Percentiles rank a stretch among this genome's conserved stretches.
Conservation (phyloP, 805 yeast genomes). For the Allodekkera sacchari region DNA sequence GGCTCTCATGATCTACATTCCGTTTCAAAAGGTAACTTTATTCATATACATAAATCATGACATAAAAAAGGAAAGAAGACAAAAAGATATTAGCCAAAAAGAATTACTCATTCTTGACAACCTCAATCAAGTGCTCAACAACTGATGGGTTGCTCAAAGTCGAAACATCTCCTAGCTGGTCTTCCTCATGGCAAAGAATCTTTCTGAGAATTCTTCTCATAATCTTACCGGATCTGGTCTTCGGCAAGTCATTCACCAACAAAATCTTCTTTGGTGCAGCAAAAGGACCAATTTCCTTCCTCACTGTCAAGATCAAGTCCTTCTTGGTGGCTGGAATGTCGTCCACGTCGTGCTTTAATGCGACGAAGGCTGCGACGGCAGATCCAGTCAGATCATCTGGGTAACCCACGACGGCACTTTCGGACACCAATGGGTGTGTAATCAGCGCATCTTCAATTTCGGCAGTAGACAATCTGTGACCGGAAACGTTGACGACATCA, state of each 20-base stretch:
- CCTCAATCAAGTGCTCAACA: slow-evolving; percentile 56
- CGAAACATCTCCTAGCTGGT: slow-evolving; percentile 72
- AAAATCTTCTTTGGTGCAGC: slow-evolving; percentile 76
- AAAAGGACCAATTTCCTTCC: slow-evolving; percentile 78
- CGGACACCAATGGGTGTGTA: slow-evolving; percentile 64
- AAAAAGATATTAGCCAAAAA: too few species aligned
- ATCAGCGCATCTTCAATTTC: slow-evolving; percentile 79
- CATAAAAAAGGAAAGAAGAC: too few species aligned
- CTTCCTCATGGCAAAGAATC: slow-evolving; percentile 66
- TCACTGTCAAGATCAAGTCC: slow-evolving; percentile 58
- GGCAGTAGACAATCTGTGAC: slow-evolving; percentile 83
- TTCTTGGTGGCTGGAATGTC: slow-evolving; percentile 49
- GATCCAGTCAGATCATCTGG: slow-evolving; percentile 80
- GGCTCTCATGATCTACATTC: background rate
- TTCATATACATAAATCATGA: too few species aligned
- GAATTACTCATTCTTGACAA: too few species aligned
- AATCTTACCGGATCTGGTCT: slow-evolving; percentile 80
- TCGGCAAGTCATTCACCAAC: slow-evolving; percentile 70
- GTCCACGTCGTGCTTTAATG: slow-evolving; percentile 46
- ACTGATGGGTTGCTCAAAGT: slow-evolving; percentile 72
- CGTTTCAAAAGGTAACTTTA: too few species aligned
- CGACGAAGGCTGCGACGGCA: slow-evolving; percentile 76
- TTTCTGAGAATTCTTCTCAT: slow-evolving; percentile 83
- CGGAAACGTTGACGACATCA: slow-evolving; percentile 82
- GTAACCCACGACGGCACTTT: slow-evolving; percentile 78